Evolutionary conservation across 768 basidiomycete genomes (phyloP).

Genomic region (Leccinum obscurum): DNA sequence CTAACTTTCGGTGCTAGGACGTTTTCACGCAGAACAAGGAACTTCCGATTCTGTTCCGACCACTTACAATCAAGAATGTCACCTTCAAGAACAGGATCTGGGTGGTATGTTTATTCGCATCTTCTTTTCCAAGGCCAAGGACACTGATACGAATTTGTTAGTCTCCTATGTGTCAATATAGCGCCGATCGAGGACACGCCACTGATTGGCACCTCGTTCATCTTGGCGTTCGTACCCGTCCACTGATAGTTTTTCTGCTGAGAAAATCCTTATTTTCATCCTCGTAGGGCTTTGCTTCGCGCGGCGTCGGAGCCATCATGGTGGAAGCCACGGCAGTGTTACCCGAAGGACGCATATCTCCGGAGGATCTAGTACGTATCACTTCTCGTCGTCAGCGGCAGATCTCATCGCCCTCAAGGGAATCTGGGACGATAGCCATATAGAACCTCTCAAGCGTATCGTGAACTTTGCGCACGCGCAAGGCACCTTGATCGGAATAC

Average conservation of each 20-base stretch:
- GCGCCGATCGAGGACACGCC: conserved; percentile 67
- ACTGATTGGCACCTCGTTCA: conserved; percentile 87
- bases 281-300: conserved; percentile 57
- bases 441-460: conserved; percentile 65
- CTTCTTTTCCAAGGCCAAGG: not conserved
- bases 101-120: conserved; percentile 40
- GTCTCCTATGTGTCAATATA: conserved; percentile 87
- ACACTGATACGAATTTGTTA: conserved; percentile 20
- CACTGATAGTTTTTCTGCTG: not conserved
- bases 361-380: conserved; percentile 63
- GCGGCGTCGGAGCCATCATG: conserved; percentile 69
- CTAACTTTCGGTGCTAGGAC: conserved; percentile 19
- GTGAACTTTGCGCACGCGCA: conserved; percentile 74
- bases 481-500: conserved; percentile 71
- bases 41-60: conserved; percentile 62
- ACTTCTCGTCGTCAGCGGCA: not conserved
- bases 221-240: conserved; percentile 48
- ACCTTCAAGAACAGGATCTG: conserved; percentile 77
- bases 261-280: not conserved
- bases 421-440: conserved; percentile 77
- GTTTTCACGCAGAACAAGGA: conserved; percentile 48
- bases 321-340: conserved; percentile 76
- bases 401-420: conserved; percentile 38
- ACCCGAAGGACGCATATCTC: conserved; percentile 75
- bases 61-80: conserved; percentile 57